Evolutionary conservation across 2,329 filamentous ascomycete species (phyloP).

Genomic region (Seiridium unicorne): DNA sequence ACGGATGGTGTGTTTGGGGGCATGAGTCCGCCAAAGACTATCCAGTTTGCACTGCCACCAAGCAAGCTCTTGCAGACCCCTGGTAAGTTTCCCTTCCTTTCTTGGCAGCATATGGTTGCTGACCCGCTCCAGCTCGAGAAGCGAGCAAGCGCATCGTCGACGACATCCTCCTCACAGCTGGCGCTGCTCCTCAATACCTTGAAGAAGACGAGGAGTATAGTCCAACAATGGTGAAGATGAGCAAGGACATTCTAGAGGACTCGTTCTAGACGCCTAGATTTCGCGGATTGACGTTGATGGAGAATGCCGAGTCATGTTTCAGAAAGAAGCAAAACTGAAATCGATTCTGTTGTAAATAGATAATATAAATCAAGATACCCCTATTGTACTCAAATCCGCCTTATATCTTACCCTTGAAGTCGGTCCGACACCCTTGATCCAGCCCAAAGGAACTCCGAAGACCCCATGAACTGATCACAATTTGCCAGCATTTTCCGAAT

Average conservation of each 20-base stretch:
- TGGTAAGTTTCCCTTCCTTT: conserved; percentile 44
- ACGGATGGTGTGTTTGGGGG: conserved; percentile 61
- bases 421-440: background rate
- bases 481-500: background rate
- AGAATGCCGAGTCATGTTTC: background rate
- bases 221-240: conserved; percentile 65
- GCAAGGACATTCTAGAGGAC: conserved; percentile 59
- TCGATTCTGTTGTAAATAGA: background rate
- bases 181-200: conserved; percentile 50
- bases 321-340: background rate
- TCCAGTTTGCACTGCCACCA: conserved; percentile 78
- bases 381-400: background rate
- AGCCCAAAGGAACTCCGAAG: background rate
- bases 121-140: conserved; percentile 59
- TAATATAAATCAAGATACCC: background rate
- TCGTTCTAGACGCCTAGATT: conserved; percentile 46
- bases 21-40: conserved; percentile 90
- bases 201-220: conserved; percentile 56
- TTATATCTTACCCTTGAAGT: background rate
- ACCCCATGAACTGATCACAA: background rate
- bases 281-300: background rate
- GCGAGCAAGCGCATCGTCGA: conserved; percentile 80
- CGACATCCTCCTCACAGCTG: conserved; percentile 74
- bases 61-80: conserved; percentile 79
- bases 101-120: conserved; percentile 2